These are phyloP conservation scores for Blastobotrys muscicola DNA, from an alignment of 805 yeast genomes.

Conservation along the genomic window DNA sequence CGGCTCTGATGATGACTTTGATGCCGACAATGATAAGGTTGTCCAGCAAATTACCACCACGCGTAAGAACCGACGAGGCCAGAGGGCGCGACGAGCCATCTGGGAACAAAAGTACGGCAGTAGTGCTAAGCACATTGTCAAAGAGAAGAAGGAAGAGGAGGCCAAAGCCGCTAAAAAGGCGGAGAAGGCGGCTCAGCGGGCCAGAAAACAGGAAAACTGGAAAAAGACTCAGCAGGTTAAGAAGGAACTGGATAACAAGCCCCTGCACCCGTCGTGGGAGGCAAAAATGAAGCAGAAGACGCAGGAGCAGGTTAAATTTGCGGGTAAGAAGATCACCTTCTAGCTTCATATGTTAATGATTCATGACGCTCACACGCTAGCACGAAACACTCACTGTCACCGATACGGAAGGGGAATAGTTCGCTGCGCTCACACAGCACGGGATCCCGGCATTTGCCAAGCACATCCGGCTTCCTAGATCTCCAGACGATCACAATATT, in stretches of 20 bases:
- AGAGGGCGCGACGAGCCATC: slow-evolving; percentile 90
- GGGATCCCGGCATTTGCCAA: too few relatives aligned
- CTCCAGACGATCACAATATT: too few relatives aligned
- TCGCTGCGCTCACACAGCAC: too few relatives aligned
- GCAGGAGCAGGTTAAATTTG: slow-evolving; percentile 55
- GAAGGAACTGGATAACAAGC: slow-evolving; percentile 20
- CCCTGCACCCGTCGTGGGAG: slow-evolving; percentile 95
- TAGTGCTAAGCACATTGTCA: slow-evolving; percentile 72
- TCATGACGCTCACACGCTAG: too few relatives aligned
- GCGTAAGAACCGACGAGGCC: slow-evolving; percentile 90
- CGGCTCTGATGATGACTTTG: slow-evolving; percentile 52
- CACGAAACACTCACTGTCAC: too few relatives aligned
- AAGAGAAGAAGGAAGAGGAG: slow-evolving; percentile 45
- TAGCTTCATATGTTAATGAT: slow-evolving; percentile 2
- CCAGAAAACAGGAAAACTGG: slow-evolving; percentile 4
- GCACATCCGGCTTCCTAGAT: too few relatives aligned
- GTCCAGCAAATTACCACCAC: slow-evolving; percentile 21
- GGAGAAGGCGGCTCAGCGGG: slow-evolving; percentile 39
- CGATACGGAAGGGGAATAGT: too few relatives aligned
- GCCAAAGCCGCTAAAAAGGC: slow-evolving; percentile 53
- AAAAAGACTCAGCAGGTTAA: slow-evolving; percentile 26
- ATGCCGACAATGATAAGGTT: slow-evolving; percentile 18
- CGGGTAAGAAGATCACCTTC: slow-evolving; percentile 79
- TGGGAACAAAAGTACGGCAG: slow-evolving; percentile 90
- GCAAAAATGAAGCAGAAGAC: slow-evolving; percentile 58